Evolutionary conservation across 371 early-diverging fungal species (phyloP).

Genomic region (Rhizopus delemar): DNA sequence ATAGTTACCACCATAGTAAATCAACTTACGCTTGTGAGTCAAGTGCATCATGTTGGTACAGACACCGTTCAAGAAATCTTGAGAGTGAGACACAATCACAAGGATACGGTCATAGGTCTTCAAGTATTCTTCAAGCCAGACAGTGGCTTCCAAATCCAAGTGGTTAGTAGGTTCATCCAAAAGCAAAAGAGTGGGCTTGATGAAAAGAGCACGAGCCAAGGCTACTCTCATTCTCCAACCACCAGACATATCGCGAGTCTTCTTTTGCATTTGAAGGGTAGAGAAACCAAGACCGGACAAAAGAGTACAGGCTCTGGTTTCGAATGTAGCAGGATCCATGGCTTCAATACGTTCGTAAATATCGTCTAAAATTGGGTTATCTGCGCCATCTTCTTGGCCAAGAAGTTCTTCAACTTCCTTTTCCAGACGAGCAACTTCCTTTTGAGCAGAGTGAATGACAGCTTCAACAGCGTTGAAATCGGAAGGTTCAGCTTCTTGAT

Average conservation of each 20-base stretch:
- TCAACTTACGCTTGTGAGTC: constrained; percentile 85
- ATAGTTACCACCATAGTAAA: constrained; percentile 98
- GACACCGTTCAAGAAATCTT: constrained; percentile 97
- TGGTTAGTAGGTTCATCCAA: constrained; percentile 99
- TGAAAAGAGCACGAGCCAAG: constrained; percentile 95
- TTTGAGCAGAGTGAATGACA: constrained; percentile 87
- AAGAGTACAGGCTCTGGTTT: constrained; percentile 88
- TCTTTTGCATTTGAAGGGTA: constrained; percentile 79
- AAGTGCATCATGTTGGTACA: constrained; percentile 95
- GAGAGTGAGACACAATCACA: constrained; percentile 97
- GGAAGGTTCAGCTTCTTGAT: constrained; percentile 92
- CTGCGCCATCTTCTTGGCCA: constrained; percentile 78
- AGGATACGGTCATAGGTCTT: constrained; percentile 92
- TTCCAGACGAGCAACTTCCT: constrained; percentile 88
- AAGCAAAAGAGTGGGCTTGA: constrained; percentile 93
- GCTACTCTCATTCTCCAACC: constrained; percentile 99
- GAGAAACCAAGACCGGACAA: constrained; percentile 96
- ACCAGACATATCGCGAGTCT: constrained; percentile 96
- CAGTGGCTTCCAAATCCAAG: constrained; percentile 96
- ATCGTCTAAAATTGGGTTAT: constrained; percentile 88
- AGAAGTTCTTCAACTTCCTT: constrained; percentile 86
- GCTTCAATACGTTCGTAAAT: constrained; percentile 93
- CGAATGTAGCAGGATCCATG: constrained; percentile 93
- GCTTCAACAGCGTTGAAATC: constrained; percentile 91
- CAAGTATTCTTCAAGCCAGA: constrained; percentile 98